These are phyloP conservation scores for Teunomyces gatunensis DNA, from an alignment of 805 yeast species.

Conservation along the genomic window DNA sequence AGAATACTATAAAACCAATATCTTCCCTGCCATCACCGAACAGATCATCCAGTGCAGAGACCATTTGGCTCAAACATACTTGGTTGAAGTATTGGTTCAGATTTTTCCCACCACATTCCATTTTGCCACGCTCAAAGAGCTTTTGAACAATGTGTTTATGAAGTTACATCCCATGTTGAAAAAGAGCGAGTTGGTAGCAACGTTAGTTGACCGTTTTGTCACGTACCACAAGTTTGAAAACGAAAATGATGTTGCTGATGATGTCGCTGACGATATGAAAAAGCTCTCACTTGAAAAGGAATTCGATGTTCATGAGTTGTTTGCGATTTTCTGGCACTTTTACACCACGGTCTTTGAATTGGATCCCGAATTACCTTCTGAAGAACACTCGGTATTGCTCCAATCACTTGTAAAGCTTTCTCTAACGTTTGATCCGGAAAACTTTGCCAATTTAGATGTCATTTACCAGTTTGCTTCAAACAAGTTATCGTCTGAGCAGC, in stretches of 20 bases:
- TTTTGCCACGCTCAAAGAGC: constrained; percentile 63
- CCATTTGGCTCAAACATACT: constrained; percentile 85
- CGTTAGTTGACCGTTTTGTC: constrained; percentile 71
- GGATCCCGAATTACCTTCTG: constrained; percentile 65
- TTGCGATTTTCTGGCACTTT: constrained; percentile 66
- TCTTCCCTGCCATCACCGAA: constrained; percentile 79
- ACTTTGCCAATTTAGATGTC: constrained; percentile 56
- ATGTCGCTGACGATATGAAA: constrained; percentile 22
- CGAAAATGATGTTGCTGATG: constrained; percentile 17
- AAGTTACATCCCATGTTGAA: constrained; percentile 70
- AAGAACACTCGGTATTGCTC: constrained; percentile 61
- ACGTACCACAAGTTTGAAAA: constrained; percentile 37
- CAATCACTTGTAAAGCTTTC: constrained; percentile 66
- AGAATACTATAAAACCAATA: constrained; percentile 41
- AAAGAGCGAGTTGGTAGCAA: constrained; percentile 60
- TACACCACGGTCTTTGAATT: constrained; percentile 51
- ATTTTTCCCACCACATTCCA: constrained; percentile 95
- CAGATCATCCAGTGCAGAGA: constrained; percentile 93
- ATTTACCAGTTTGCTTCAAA: constrained; percentile 57
- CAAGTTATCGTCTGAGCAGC: constrained; percentile 25
- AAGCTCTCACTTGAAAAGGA: constrained; percentile 7
- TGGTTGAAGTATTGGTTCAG: constrained; percentile 87
- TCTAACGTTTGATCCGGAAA: constrained; percentile 62
- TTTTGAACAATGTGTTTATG: constrained; percentile 59
- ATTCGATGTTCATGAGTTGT: constrained; percentile 19